A percentile compares a stretch with the other conserved stretches of the same genome.
phyloP scores from a whole-genome alignment of 2,329 filamentous ascomycete genomes.

The Nemania abortiva region DNA sequence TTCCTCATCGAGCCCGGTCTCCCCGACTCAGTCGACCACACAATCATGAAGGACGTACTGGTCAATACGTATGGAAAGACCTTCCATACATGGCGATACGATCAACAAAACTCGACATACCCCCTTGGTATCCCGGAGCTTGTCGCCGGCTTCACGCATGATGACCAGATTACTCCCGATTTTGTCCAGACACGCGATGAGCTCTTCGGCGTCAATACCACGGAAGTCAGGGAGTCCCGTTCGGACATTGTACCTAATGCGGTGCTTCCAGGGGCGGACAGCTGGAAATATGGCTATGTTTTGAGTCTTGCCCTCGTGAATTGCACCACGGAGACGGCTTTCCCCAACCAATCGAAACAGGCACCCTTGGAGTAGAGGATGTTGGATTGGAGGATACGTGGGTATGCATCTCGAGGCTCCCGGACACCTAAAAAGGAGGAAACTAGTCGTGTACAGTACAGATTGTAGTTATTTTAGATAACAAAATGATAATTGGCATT shows the following conservation, averaged over 20 bases:
- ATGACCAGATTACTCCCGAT: constrained; percentile 58
- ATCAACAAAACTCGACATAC: constrained; percentile 51
- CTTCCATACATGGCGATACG: constrained; percentile 46
- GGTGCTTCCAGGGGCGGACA: constrained; percentile 38
- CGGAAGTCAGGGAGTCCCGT: constrained; percentile 40
- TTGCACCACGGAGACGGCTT: constrained; percentile 13
- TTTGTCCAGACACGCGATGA: constrained; percentile 42
- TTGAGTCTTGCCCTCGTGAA: background rate
- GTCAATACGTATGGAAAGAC: constrained; percentile 47
- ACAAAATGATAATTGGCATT: too few relatives aligned
- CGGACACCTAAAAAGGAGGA: background rate
- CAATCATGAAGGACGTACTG: constrained; percentile 46
- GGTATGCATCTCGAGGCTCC: background rate
- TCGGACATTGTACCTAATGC: constrained; percentile 36
- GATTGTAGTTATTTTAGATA: too few relatives aligned
- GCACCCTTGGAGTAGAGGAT: background rate
- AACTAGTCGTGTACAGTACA: background rate
- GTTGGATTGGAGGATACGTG: too few relatives aligned
- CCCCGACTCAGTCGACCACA: constrained; percentile 41
- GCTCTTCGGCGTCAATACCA: constrained; percentile 44
- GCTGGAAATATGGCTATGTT: constrained; percentile 22
- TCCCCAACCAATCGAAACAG: background rate
- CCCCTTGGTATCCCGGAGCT: constrained; percentile 71
- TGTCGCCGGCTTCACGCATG: constrained; percentile 71
- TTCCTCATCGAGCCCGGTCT: constrained; percentile 42